Evolutionary conservation across 2,329 filamentous ascomycete genomes (phyloP).

Genomic region (Trichophyton verrucosum): DNA sequence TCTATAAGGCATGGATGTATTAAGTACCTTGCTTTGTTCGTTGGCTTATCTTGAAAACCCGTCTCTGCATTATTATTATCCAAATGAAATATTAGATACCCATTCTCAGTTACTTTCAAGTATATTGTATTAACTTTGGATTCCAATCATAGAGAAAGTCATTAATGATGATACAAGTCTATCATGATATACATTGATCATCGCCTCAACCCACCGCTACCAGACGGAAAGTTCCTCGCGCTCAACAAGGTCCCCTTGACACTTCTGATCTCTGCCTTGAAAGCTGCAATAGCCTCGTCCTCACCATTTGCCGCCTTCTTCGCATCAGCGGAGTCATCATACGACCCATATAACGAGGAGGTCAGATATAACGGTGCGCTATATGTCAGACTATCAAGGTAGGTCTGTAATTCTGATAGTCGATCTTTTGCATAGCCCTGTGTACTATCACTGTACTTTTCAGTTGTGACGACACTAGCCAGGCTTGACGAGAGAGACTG

Average conservation of each 20-base stretch:
- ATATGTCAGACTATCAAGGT: constrained; percentile 40
- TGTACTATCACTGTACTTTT: constrained; percentile 24
- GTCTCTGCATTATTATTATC: no score
- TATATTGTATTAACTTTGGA: neutral
- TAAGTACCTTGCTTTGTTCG: neutral
- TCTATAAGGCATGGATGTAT: neutral
- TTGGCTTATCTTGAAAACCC: neutral
- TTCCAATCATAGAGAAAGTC: neutral
- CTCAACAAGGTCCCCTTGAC: constrained; percentile 53
- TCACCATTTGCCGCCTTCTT: constrained; percentile 25
- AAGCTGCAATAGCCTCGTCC: constrained; percentile 45
- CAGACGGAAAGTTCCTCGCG: constrained; percentile 46
- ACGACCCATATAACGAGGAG: constrained; percentile 24
- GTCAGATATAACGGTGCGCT: constrained; percentile 20
- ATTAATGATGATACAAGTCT: neutral
- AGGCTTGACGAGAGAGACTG: constrained; percentile 42
- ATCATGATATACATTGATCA: neutral
- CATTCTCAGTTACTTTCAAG: neutral
- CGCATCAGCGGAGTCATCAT: constrained; percentile 16
- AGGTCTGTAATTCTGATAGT: constrained; percentile 38
- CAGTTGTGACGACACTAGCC: constrained; percentile 32
- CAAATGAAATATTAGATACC: neutral
- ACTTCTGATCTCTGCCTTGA: constrained; percentile 49
- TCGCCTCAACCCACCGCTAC: constrained; percentile 6
- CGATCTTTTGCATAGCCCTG: constrained; percentile 25